Evolutionary conservation across 2,329 filamentous ascomycete species (phyloP).

Genomic region (Beauveria sp.): DNA sequence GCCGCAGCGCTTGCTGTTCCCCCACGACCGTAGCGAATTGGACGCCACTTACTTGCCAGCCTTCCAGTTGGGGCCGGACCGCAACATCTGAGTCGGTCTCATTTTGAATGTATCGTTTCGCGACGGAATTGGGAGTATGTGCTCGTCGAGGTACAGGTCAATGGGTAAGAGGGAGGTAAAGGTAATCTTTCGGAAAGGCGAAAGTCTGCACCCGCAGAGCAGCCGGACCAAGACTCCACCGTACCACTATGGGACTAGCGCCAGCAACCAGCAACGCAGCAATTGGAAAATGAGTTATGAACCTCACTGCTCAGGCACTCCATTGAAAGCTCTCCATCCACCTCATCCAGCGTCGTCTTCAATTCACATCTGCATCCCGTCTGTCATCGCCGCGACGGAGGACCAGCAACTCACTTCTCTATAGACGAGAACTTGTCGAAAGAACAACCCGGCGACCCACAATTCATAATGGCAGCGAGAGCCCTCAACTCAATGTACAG

Average conservation of each 20-base stretch:
- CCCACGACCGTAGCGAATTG: conserved; percentile 9
- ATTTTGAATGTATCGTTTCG: conserved; percentile 22
- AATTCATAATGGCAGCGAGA: conserved; percentile 44
- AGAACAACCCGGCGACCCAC: background rate
- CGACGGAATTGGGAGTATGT: background rate
- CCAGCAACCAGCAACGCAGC: background rate
- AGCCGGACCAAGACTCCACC: conserved; percentile 8
- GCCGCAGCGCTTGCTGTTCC: conserved; percentile 20
- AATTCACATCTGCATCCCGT: background rate
- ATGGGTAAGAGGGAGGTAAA: conserved; percentile 7
- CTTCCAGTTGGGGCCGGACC: conserved; percentile 25
- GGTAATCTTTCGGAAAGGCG: conserved; percentile 16
- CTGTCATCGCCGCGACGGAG: background rate
- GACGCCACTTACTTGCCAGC: conserved; percentile 27
- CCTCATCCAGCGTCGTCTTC: background rate
- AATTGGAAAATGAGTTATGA: background rate
- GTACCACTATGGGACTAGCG: conserved; percentile 10
- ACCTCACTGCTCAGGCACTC: conserved; percentile 11
- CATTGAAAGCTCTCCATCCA: conserved; percentile 6
- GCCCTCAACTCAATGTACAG: conserved; percentile 56
- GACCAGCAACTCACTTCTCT: background rate
- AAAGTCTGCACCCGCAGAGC: conserved; percentile 16
- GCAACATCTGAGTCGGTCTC: conserved; percentile 34
- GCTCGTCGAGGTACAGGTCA: conserved; percentile 5
- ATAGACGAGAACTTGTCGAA: background rate